Base-by-base conservation (phyloP, 805 yeast species). In the Komagataella kurtzmanii region DNA sequence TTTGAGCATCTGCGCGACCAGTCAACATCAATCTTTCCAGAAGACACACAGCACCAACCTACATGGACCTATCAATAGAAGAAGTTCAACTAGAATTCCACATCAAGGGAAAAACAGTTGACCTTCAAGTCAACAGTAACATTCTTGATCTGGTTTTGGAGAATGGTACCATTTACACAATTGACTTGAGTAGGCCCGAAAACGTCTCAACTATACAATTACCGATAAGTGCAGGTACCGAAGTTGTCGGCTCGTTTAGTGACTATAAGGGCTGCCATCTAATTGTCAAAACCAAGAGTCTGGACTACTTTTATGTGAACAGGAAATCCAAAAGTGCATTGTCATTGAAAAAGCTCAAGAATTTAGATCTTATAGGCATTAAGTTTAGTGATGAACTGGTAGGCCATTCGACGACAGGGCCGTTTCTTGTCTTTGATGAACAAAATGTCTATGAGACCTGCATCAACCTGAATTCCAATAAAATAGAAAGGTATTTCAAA, bases 161-260 rank as follows among this genome's bases (percentile, higher is more conserved):
- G 49, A 65, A 73, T 7, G 83, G 84, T 1, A 59, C 71, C 14
- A 64, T 85, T n/a, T 77, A 77, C 56, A 65, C 84, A n/a, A 83
- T 86, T 36, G 80, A 84, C 57, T 65, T 85, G 55, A 81, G 79
- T 50, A 72, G 72, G 49, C 93, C 93, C 1, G 79, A 83, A 43
- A 70, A 70, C 6, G 81, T 85, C 44, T 61, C 3, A 50, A 54
- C 24, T 40, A 48, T 14, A 49, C 54, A 12, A 57, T 54, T 7
- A 62, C 60, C 17, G 64, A 71, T 17, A 61, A 59, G 19, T 17
- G 10, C 30, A 17, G 30, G 19, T 24, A 30, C 18, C 19, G 19
- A 10, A n/a, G 58, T 65, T 2, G 51, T 53, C 8, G 57, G 62
- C 44, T 63, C 79, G 1, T 80, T 66, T 58, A 62, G 75, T 47